phyloP scores from a whole-genome alignment of 768 basidiomycete species.

The Boletus tylopilopsis region DNA sequence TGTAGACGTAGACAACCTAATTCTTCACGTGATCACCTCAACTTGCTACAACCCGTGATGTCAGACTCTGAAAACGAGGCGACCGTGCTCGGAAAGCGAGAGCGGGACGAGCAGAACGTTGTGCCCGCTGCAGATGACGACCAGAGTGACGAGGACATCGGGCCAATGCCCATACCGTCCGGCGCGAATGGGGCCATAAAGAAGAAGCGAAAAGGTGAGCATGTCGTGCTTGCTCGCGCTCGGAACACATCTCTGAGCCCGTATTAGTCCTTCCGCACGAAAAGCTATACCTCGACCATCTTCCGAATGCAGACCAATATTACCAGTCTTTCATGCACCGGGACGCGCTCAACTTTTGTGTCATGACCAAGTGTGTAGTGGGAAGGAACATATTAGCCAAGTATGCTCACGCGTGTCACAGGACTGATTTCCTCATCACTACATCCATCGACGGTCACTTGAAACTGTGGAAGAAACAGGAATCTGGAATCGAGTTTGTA shows the following conservation, averaged over 20 bases:
- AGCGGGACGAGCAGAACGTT: conserved; percentile 33
- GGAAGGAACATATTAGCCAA: too few species aligned
- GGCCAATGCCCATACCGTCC: conserved; percentile 78
- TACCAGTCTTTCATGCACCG: conserved; percentile 98
- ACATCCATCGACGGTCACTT: conserved; percentile 93
- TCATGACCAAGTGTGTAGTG: conserved; percentile 74
- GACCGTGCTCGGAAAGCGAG: conserved; percentile 63
- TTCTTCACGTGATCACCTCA: conserved; percentile 8
- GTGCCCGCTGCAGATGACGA: conserved; percentile 29
- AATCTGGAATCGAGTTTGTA: conserved; percentile 93
- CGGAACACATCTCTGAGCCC: neutral
- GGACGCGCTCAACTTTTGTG: conserved; percentile 83
- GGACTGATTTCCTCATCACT: conserved; percentile 91
- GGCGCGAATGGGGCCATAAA: conserved; percentile 39
- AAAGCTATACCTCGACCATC: conserved; percentile 84
- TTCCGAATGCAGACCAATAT: conserved; percentile 91
- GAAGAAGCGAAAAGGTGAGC: conserved; percentile 83
- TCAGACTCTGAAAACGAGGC: conserved; percentile 46
- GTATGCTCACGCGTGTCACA: conserved; percentile 30
- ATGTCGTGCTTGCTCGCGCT: conserved; percentile 7
- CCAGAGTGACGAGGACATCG: conserved; percentile 74
- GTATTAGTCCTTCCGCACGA: conserved; percentile 86
- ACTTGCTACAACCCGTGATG: conserved; percentile 25
- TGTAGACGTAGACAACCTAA: neutral
- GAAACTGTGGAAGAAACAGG: conserved; percentile 99